A percentile compares a stretch with the other conserved stretches of the same genome.
phyloP scores from a whole-genome alignment of 306 rosid species.

The Vachellia collinsii region DNA sequence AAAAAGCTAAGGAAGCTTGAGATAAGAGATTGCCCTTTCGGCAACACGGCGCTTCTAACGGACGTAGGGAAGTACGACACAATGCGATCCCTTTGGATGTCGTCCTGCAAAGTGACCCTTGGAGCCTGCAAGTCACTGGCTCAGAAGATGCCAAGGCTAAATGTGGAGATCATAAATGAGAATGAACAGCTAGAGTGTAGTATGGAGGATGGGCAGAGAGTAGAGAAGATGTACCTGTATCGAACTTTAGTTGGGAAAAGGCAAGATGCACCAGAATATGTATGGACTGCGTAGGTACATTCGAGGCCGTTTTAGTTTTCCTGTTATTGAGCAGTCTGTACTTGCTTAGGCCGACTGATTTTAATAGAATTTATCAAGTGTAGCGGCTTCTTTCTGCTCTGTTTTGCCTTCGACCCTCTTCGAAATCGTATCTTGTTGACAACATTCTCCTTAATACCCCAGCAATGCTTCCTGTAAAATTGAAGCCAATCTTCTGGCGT shows the following conservation, averaged over 20 bases:
- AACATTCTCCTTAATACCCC: no score
- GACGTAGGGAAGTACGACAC: constrained; percentile 98
- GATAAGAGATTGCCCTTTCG: constrained; percentile 88
- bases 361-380: constrained; percentile 2
- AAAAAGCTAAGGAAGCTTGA: constrained; percentile 93
- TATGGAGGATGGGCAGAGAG: constrained; percentile 56
- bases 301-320: constrained; percentile 38
- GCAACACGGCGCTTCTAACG: constrained; percentile 71
- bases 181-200: constrained; percentile 42
- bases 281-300: constrained; percentile 72
- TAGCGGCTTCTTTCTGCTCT: constrained; percentile 4
- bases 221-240: constrained; percentile 86
- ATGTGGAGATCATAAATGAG: constrained; percentile 86
- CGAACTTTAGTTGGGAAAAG: constrained; percentile 79
- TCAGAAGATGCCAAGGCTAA: constrained; percentile 74
- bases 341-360: constrained; percentile 32
- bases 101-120: constrained; percentile 80
- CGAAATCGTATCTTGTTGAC: background rate
- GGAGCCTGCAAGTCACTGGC: constrained; percentile 84
- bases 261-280: constrained; percentile 84
- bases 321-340: constrained; percentile 48
- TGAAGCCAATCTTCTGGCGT: background rate
- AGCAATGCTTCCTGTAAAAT: background rate
- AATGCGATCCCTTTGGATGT: constrained; percentile 99
- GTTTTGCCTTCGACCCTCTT: background rate